Conservation (phyloP, 495 filamentous ascomycete species). For the Hyphodiscus hymeniophilus region DNA sequence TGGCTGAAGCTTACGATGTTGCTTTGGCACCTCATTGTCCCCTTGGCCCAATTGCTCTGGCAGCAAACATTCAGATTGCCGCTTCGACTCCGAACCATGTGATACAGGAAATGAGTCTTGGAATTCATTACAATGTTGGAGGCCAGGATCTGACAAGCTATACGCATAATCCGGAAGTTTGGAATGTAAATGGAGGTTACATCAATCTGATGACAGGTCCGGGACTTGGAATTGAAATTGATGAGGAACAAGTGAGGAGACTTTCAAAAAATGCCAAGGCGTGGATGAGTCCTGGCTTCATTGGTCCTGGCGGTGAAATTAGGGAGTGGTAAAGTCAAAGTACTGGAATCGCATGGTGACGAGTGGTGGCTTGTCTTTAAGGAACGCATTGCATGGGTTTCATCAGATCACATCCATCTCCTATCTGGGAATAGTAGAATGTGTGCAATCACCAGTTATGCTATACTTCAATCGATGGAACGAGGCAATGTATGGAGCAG, state of each 20-base stretch:
- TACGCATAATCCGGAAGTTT: conserved; percentile 53
- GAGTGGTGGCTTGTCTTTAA: no score
- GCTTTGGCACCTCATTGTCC: conserved; percentile 73
- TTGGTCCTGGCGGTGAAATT: conserved; percentile 61
- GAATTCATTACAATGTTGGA: conserved; percentile 70
- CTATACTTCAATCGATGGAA: no score
- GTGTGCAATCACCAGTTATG: no score
- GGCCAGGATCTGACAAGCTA: conserved; percentile 63
- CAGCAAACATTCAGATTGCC: conserved; percentile 64
- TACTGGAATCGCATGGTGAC: no score
- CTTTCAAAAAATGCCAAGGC: conserved; percentile 23
- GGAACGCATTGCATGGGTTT: no score
- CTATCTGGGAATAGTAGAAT: no score
- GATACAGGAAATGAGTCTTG: conserved; percentile 76
- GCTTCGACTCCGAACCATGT: conserved; percentile 59
- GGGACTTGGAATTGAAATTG: conserved; percentile 68
- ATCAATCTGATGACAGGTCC: conserved; percentile 52
- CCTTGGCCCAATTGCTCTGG: conserved; percentile 66
- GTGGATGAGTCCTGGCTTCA: conserved; percentile 50
- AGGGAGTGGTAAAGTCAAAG: conserved; percentile 56
- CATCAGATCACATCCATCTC: no score
- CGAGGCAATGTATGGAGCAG: no score
- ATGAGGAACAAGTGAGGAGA: conserved; percentile 53
- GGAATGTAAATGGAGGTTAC: conserved; percentile 58
- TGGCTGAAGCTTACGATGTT: conserved; percentile 74